Base-by-base conservation (phyloP, 2,329 filamentous ascomycete genomes). In the Amauroascus verrucosus region DNA sequence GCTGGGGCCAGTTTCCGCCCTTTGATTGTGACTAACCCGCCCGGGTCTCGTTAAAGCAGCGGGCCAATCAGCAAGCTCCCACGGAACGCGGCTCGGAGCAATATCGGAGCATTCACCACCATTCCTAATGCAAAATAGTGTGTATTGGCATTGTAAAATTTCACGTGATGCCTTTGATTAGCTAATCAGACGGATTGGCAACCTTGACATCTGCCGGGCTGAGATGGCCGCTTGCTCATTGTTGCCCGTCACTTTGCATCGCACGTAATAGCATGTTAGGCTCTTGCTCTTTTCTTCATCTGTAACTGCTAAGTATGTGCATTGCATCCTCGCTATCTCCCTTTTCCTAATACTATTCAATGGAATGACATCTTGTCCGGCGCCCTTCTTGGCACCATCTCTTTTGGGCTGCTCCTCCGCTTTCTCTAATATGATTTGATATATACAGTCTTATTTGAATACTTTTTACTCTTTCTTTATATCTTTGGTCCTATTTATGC, bases 61-160 rank as follows among this genome's bases (percentile, higher is more conserved):
- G 16, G 18, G 33, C 51, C 51, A 53, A 54, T 54, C 53, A 49
- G 46, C 44, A 3, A 1, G 8, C 37, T 16, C 6, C 33, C 8
- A 16, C 7, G 20, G 28, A 33, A 28, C 51, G 24, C 43, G 45
- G 44, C 35, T 53, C 51, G 51, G 51, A 43, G 51, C 33, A 53
- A 53, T 40, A 53, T 48, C 51, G 51, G 51, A 41, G 51, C n/a
- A 18, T 9, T 2, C 2, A 9, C 4, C 11, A 18, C 49, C 45
- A 45, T n/a, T 4, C 28, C 6, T 2, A 7, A 44, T 26, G 3
- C 1, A 30, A 22, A 30, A 37, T 37, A 18, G 30, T 16, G 3
- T n/a, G 16, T 16, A n/a, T 40, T 20, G 37, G 37, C 37, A 26
- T 33, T 16, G 18, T 37, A 45, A 11, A 35, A 32, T 11, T 5